Conservation (phyloP, 2,329 filamentous ascomycete species). For the Didymella arachidicola region DNA sequence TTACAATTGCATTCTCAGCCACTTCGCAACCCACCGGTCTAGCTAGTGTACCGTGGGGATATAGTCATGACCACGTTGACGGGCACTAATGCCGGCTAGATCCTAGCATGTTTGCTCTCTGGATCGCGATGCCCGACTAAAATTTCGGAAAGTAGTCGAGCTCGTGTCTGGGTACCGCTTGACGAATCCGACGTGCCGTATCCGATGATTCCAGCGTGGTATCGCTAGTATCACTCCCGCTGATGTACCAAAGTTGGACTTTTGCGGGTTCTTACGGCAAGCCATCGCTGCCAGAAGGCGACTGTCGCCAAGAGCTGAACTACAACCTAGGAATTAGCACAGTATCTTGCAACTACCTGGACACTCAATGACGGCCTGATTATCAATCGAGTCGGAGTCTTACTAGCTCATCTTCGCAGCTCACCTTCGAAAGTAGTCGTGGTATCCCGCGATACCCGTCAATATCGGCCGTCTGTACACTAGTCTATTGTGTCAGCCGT, state of each 20-base stretch:
- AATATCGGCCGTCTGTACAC: background rate
- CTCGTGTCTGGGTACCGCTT: background rate
- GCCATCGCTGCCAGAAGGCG: background rate
- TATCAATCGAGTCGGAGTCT: too few species aligned
- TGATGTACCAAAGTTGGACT: background rate
- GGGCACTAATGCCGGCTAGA: background rate
- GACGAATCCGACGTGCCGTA: background rate
- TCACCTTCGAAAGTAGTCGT: background rate
- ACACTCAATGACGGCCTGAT: slow-evolving; percentile 1
- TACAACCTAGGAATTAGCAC: background rate
- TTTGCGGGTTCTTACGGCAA: background rate
- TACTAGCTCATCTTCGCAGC: background rate
- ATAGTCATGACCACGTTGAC: background rate
- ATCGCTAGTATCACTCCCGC: background rate
- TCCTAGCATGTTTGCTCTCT: background rate
- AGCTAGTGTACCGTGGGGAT: background rate
- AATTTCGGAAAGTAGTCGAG: background rate
- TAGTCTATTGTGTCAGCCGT: slow-evolving; percentile 9
- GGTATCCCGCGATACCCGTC: background rate
- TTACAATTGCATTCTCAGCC: background rate
- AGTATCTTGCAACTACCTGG: background rate
- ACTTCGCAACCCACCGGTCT: background rate
- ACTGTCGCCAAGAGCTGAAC: slow-evolving; percentile 1
- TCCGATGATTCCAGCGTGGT: background rate
- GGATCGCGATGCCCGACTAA: background rate